phyloP scores from a whole-genome alignment of 805 yeast genomes.

The Komagataella phaffii region DNA sequence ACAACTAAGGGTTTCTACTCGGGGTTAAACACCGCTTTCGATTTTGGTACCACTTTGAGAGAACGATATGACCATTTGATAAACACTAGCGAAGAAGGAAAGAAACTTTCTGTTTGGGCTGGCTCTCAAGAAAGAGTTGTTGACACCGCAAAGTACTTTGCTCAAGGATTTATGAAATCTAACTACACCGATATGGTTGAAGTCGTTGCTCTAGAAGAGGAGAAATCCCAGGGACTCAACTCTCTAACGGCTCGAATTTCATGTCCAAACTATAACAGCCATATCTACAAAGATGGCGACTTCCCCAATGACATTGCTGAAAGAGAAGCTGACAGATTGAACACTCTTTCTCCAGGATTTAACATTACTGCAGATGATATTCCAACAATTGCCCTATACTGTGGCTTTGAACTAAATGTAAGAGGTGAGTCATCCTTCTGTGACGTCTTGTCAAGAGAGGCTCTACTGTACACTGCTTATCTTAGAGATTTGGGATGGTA shows the following conservation, averaged over 20 bases:
- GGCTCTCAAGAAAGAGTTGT: constrained; percentile 42
- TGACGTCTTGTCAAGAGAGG: constrained; percentile 52
- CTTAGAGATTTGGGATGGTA: constrained; percentile 43
- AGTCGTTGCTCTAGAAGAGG: constrained; percentile 31
- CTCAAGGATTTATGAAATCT: constrained; percentile 41
- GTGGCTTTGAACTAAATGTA: constrained; percentile 67
- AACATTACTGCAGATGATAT: constrained; percentile 41
- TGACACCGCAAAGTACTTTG: constrained; percentile 41
- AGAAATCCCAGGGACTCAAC: constrained; percentile 36
- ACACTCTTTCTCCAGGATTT: constrained; percentile 37
- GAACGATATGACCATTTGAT: constrained; percentile 34
- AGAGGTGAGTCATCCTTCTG: constrained; percentile 58
- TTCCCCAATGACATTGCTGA: constrained; percentile 9
- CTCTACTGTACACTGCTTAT: constrained; percentile 51
- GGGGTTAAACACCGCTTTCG: constrained; percentile 35
- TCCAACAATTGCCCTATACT: constrained; percentile 37
- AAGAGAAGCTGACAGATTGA: constrained; percentile 44
- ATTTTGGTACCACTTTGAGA: constrained; percentile 36
- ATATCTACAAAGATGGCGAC: not conserved
- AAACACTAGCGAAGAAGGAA: constrained; percentile 13
- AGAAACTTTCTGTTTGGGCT: constrained; percentile 33
- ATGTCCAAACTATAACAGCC: constrained; percentile 23
- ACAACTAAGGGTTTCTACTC: constrained; percentile 27
- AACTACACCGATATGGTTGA: constrained; percentile 23
- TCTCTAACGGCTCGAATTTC: constrained; percentile 41